Base-by-base conservation (phyloP, 1,284 basidiomycete genomes). In the Moesziomyces sp. region DNA sequence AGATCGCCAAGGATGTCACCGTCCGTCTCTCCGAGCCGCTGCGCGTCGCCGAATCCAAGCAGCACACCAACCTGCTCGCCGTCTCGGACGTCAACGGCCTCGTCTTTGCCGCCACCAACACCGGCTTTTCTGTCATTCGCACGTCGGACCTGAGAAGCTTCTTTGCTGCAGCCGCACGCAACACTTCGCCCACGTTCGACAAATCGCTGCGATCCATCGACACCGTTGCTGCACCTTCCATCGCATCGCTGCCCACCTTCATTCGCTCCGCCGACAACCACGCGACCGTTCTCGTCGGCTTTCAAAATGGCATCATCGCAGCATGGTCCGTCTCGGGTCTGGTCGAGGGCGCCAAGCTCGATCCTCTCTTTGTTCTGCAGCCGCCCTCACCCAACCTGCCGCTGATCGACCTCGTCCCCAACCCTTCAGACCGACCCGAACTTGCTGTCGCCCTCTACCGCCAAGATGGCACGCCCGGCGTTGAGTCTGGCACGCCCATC, bases 361-460 rank as follows among this genome's bases (percentile, higher is more conserved):
- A 64, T 9, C 74, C 73, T 7, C 34, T 50, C 45, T 74, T 72
- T 49, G 64, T 73, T 21, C 50, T 76, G 1, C 57, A 65, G 42
- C 73, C 76, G 13, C 68, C 73, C 4, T 67, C 64, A 8, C 55
- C 74, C 10, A 71, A 59, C 45, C 34, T 72, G 26, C 30, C 50
- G 26, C 54, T 81, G 26, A 57, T 67, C 52, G 73, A 67, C 13
- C 40, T 87, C n/a, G 74, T 85, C 0, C 85, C 87, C 10, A 87
- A 87, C 61, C 87, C 87, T 4, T 85, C 85, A 71, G 75, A 81
- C 47, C 61, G 84, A 7, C 78, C 84, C 7, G 78, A 83, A 5
- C 80, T 85, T 30, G 84, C 85, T 26, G 77, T 85, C 0, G 76
- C 85, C 3, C 53, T 87, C 3, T 83, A 83, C 13, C 58, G 60